Percentiles rank a stretch among this genome's conserved stretches.
Conservation (phyloP, 2,329 filamentous ascomycete genomes). For the Ambrosiella cleistominuta region DNA sequence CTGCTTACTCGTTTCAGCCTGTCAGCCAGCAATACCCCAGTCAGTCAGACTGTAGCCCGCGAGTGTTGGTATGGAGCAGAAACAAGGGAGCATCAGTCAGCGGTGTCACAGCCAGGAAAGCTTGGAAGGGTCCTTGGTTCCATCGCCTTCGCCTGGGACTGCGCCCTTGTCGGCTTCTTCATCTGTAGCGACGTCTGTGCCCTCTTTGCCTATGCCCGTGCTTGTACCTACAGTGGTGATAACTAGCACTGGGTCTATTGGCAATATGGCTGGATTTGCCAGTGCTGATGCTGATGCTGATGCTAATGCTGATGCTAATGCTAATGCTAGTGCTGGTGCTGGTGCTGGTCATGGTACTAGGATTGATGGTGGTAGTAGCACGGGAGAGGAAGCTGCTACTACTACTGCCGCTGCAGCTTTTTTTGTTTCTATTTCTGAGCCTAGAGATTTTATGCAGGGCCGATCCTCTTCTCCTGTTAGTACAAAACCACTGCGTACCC, state of each 20-base stretch:
- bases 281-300: not conserved
- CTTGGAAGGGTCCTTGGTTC: not conserved
- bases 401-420: not conserved
- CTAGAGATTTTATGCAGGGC: slow-evolving; percentile 5
- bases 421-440: slow-evolving; percentile 7
- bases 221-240: not conserved
- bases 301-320: not conserved
- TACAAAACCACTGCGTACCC: slow-evolving; percentile 3
- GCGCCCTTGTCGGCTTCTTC: not conserved
- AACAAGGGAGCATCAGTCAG: not conserved
- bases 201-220: not conserved
- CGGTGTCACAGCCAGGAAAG: not conserved
- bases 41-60: not conserved
- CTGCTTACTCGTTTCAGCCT: slow-evolving; percentile 1
- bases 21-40: slow-evolving; percentile 4
- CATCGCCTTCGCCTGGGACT: not conserved
- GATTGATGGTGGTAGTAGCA: not conserved
- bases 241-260: not conserved
- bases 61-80: not conserved
- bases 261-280: no score
- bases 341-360: not conserved
- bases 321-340: no score
- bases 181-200: not conserved
- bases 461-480: not conserved
- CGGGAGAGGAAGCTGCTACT: not conserved